Percentiles rank a stretch among this genome's conserved stretches.
These are phyloP conservation scores for Penicillium palitans DNA, from an alignment of 2,329 filamentous ascomycete species.

Conservation along the genomic window DNA sequence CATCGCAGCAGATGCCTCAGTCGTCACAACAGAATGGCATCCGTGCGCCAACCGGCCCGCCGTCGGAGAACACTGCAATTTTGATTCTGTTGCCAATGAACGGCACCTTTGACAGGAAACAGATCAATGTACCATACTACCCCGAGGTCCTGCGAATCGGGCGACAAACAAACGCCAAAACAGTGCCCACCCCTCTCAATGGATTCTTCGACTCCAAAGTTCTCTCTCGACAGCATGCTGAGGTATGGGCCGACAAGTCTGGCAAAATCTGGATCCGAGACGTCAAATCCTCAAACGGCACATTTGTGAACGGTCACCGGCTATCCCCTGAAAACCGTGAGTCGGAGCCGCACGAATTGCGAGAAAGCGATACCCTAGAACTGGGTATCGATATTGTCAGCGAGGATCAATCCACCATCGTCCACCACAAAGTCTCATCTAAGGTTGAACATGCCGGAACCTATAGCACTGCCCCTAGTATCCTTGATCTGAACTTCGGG, in stretches of 20 bases:
- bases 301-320: constrained; percentile 90
- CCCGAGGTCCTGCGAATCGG: constrained; percentile 96
- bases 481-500: constrained; percentile 86
- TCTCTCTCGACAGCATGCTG: constrained; percentile 90
- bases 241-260: constrained; percentile 82
- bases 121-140: constrained; percentile 86
- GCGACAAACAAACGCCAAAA: constrained; percentile 95
- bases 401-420: constrained; percentile 96
- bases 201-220: constrained; percentile 99
- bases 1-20: constrained; percentile 69
- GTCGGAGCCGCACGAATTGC: constrained; percentile 90
- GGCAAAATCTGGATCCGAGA: constrained; percentile 96
- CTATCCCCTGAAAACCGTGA: constrained; percentile 93
- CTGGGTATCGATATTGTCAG: constrained; percentile 98
- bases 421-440: constrained; percentile 96
- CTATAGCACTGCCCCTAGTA: constrained; percentile 67
- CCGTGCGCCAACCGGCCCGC: constrained; percentile 45
- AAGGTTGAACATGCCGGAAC: constrained; percentile 95
- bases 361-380: constrained; percentile 88
- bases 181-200: constrained; percentile 83
- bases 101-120: constrained; percentile 95
- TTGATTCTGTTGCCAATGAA: constrained; percentile 88
- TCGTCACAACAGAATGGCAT: constrained; percentile 62
- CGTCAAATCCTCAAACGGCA: constrained; percentile 97
- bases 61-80: constrained; percentile 68